Evolutionary conservation across 805 yeast genomes (phyloP).

Genomic region (Wickerhamiella brachini): DNA sequence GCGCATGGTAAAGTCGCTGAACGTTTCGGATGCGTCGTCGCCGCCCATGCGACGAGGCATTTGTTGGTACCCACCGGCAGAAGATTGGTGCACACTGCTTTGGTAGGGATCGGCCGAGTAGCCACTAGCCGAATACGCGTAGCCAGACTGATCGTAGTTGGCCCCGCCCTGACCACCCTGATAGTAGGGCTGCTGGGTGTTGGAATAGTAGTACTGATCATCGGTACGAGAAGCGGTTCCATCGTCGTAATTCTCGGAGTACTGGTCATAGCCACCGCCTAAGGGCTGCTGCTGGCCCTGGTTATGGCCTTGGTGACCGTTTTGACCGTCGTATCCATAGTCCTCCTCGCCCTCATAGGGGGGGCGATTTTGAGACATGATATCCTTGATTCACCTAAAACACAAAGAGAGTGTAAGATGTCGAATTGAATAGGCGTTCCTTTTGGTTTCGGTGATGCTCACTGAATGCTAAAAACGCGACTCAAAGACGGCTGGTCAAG

Average conservation of each 20-base stretch:
- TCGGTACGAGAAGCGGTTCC: slow-evolving; percentile 29
- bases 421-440: neutral
- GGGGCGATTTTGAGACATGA: slow-evolving; percentile 11
- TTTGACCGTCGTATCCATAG: slow-evolving; percentile 12
- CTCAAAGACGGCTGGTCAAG: neutral
- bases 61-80: slow-evolving; percentile 11
- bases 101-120: slow-evolving; percentile 32
- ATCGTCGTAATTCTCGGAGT: slow-evolving; percentile 19
- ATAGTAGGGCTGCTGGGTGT: slow-evolving; percentile 28
- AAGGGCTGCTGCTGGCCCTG: slow-evolving; percentile 12
- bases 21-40: slow-evolving; percentile 28
- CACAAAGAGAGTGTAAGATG: neutral
- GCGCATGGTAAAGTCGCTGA: slow-evolving; percentile 31
- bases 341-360: slow-evolving; percentile 15
- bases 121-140: slow-evolving; percentile 18
- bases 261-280: slow-evolving; percentile 7
- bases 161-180: slow-evolving; percentile 16
- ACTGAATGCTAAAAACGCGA: neutral
- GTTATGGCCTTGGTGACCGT: slow-evolving; percentile 15
- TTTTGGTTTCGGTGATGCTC: neutral
- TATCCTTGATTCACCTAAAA: neutral
- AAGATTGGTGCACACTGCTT: slow-evolving; percentile 24
- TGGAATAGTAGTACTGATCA: slow-evolving; percentile 28
- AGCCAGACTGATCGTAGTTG: slow-evolving; percentile 15
- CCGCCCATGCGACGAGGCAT: slow-evolving; percentile 11